phyloP scores from a whole-genome alignment of 176 grass and related monocot species.

The Aegilops speltoides region DNA sequence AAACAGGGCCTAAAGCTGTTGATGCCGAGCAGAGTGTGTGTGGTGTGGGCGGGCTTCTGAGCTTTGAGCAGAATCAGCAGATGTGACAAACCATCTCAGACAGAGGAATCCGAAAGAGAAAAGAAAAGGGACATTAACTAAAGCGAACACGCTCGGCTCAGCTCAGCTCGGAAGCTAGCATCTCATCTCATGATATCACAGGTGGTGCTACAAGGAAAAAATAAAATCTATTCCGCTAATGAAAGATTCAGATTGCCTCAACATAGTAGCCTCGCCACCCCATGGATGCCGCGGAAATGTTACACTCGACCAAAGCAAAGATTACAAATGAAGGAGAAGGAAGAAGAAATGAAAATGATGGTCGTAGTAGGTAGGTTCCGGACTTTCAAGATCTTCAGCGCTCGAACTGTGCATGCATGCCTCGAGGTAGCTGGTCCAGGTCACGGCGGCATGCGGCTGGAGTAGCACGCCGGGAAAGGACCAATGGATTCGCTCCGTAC shows the following conservation, averaged over 20 bases:
- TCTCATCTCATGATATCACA: slow-evolving; percentile 18
- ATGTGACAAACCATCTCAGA: slow-evolving; percentile 56
- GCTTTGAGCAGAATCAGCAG: slow-evolving; percentile 35
- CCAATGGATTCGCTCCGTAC: background rate
- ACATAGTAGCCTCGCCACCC: background rate
- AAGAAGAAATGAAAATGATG: background rate
- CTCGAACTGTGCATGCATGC: background rate
- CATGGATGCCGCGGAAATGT: background rate
- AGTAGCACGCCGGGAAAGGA: background rate
- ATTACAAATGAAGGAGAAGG: background rate
- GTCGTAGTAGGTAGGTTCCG: background rate
- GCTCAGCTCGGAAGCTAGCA: background rate
- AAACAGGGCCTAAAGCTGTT: no score
- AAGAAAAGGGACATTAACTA: slow-evolving; percentile 1
- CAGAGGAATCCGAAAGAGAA: slow-evolving; percentile 11
- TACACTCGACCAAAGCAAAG: background rate
- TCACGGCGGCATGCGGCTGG: background rate
- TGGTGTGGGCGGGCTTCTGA: background rate
- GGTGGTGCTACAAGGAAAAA: background rate
- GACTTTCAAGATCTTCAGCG: background rate
- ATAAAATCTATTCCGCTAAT: background rate
- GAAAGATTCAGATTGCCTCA: background rate
- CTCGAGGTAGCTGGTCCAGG: background rate
- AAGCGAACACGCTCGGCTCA: slow-evolving; percentile 9
- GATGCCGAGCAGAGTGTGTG: background rate